These are phyloP conservation scores for Lanmaoa rubissima DNA, from an alignment of 768 basidiomycete species.

Conservation along the genomic window DNA sequence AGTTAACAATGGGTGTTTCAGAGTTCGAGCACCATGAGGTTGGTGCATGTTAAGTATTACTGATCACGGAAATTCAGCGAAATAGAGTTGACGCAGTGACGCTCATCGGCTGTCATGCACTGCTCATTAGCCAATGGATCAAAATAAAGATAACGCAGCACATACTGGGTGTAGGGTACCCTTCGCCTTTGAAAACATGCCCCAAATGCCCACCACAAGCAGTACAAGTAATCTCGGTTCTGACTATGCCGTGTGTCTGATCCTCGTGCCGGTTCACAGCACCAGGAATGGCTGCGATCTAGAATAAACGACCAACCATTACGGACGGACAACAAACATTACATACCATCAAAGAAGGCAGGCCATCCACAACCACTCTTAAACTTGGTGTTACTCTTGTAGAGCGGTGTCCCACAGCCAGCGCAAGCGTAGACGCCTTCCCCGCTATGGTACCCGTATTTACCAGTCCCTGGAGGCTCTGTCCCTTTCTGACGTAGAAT, in stretches of 20 bases:
- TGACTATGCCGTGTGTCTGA: conserved; percentile 55
- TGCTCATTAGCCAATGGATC: background rate
- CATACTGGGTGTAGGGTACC: conserved; percentile 75
- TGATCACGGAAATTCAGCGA: conserved; percentile 70
- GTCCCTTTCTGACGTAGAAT: conserved; percentile 87
- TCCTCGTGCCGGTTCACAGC: conserved; percentile 83
- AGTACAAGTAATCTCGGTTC: conserved; percentile 86
- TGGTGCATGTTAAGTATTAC: background rate
- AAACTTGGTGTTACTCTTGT: conserved; percentile 89
- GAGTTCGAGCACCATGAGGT: background rate
- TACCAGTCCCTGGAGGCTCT: conserved; percentile 72
- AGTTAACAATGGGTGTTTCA: background rate
- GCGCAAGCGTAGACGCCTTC: conserved; percentile 76
- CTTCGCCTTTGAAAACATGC: conserved; percentile 94
- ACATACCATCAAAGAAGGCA: conserved; percentile 87
- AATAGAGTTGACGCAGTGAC: conserved; percentile 89
- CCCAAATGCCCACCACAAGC: conserved; percentile 93
- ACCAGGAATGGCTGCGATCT: conserved; percentile 75
- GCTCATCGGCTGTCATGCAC: conserved; percentile 60
- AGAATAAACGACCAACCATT: background rate
- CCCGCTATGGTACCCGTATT: conserved; percentile 68
- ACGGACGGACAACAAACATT: conserved; percentile 9
- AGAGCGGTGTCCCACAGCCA: conserved; percentile 79
- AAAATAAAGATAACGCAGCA: background rate
- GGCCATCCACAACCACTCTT: conserved; percentile 95